phyloP scores from a whole-genome alignment of 2,329 filamentous ascomycete species.

The Spiromastix sp. region DNA sequence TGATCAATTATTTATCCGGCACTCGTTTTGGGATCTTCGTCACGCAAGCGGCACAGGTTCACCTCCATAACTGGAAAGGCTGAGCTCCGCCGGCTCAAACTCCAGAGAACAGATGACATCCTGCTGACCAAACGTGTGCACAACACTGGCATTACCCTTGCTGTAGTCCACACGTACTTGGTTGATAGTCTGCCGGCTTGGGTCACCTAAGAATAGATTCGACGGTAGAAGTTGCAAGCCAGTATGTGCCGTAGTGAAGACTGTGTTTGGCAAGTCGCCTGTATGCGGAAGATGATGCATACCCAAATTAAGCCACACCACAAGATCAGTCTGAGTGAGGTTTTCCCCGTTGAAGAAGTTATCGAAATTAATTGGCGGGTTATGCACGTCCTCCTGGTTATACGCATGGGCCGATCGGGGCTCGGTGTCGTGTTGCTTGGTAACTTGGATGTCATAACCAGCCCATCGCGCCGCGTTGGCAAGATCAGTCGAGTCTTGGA shows the following conservation, averaged over 20 bases:
- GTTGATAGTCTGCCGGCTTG: too few relatives aligned
- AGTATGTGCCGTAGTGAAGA: slow-evolving; percentile 17
- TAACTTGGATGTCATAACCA: slow-evolving; percentile 41
- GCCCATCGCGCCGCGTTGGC: slow-evolving; percentile 40
- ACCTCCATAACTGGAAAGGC: too few relatives aligned
- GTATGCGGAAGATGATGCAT: slow-evolving; percentile 50
- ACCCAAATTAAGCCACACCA: slow-evolving; percentile 46
- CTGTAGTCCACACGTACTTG: too few relatives aligned
- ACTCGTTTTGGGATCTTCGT: too few relatives aligned
- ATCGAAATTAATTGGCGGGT: slow-evolving; percentile 28
- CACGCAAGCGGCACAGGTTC: too few relatives aligned
- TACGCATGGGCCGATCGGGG: slow-evolving; percentile 6
- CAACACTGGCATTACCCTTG: too few relatives aligned
- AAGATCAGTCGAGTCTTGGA: slow-evolving; percentile 38
- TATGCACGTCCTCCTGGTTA: slow-evolving; percentile 6
- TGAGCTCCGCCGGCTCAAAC: too few relatives aligned
- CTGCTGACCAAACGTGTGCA: too few relatives aligned
- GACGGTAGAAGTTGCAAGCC: slow-evolving; percentile 1
- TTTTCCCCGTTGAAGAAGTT: slow-evolving; percentile 37
- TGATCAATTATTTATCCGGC: too few relatives aligned
- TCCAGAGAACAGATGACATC: too few relatives aligned
- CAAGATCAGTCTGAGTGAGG: slow-evolving; percentile 30
- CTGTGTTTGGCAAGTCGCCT: slow-evolving; percentile 44
- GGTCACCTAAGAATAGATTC: slow-evolving; percentile 13
- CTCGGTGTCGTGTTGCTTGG: slow-evolving; percentile 16